A percentile compares a stretch with the other conserved stretches of the same genome.
phyloP scores from a whole-genome alignment of 371 early-diverging fungal genomes.

The Mortierella sp. region DNA sequence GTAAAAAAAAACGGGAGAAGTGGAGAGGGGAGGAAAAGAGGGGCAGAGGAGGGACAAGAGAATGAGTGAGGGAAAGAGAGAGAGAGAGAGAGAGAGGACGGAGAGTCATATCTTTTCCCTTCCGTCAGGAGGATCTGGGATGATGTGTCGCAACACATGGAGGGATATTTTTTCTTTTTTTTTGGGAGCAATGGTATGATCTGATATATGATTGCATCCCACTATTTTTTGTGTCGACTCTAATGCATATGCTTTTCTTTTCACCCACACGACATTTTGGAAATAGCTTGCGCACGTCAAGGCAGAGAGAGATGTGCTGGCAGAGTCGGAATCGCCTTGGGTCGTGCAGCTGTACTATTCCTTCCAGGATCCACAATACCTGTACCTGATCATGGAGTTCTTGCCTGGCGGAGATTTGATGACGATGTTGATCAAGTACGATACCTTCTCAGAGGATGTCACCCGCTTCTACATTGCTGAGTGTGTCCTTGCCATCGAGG shows the following conservation, averaged over 20 bases:
- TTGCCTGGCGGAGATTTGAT: conserved; percentile 98
- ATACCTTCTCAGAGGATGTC: conserved; percentile 96
- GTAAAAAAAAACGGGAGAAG: background rate
- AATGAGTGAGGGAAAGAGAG: too few relatives aligned
- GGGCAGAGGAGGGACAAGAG: too few relatives aligned
- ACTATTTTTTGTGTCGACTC: conserved; percentile 1
- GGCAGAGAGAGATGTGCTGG: conserved; percentile 97
- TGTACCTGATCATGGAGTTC: conserved; percentile 99
- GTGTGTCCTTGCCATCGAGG: conserved; percentile 94
- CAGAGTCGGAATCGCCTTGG: conserved; percentile 98
- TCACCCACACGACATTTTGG: background rate
- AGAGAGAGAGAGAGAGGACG: too few relatives aligned
- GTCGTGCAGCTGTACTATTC: conserved; percentile 98
- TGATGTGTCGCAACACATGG: background rate
- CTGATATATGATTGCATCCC: background rate
- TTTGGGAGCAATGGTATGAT: background rate
- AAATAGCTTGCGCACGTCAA: conserved; percentile 92
- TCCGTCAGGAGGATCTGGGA: background rate
- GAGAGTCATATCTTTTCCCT: too few relatives aligned
- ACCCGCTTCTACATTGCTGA: conserved; percentile 99
- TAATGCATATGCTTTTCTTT: background rate
- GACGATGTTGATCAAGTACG: conserved; percentile 97
- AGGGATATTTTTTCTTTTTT: background rate
- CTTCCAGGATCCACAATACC: conserved; percentile 95
- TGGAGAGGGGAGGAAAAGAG: background rate